These are phyloP conservation scores for Manihot esculenta DNA, from an alignment of 441 rosid genomes.

Conservation along the genomic window DNA sequence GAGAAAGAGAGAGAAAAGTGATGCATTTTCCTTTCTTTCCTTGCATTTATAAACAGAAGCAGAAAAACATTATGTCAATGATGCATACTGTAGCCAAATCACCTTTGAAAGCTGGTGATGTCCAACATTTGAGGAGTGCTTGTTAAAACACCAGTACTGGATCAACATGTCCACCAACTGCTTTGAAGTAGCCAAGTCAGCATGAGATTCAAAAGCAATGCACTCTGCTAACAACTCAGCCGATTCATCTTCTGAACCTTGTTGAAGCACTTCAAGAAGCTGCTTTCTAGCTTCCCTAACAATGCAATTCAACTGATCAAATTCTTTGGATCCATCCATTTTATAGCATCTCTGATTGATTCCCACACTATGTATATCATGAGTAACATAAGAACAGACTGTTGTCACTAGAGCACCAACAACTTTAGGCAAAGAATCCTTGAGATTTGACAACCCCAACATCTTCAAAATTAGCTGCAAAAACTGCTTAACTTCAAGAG, in stretches of 20 bases:
- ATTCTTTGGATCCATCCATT: slow-evolving; percentile 37
- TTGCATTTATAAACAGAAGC: slow-evolving; percentile 2
- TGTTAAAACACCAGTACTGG: slow-evolving; percentile 46
- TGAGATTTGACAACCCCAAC: slow-evolving; percentile 49
- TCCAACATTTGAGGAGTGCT: slow-evolving; percentile 36
- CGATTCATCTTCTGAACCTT: slow-evolving; percentile 42
- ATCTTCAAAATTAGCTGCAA: slow-evolving; percentile 60
- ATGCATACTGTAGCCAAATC: slow-evolving; percentile 20
- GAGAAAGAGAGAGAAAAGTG: background rate
- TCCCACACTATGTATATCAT: slow-evolving; percentile 41
- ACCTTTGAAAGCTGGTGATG: slow-evolving; percentile 66
- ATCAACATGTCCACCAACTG: slow-evolving; percentile 64
- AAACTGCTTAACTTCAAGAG: slow-evolving; percentile 71
- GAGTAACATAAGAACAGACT: slow-evolving; percentile 54
- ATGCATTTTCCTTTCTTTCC: background rate
- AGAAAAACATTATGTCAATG: background rate
- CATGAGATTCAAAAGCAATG: slow-evolving; percentile 54
- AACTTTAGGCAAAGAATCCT: slow-evolving; percentile 49
- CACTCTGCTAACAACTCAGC: slow-evolving; percentile 41
- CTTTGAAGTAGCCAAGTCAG: slow-evolving; percentile 56
- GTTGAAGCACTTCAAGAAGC: slow-evolving; percentile 51
- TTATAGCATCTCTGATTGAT: slow-evolving; percentile 43
- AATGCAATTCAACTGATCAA: slow-evolving; percentile 43
- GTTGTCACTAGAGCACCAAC: slow-evolving; percentile 49
- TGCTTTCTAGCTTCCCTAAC: slow-evolving; percentile 52